A percentile compares a stretch with the other conserved stretches of the same genome.
Evolutionary conservation across 2,329 filamentous ascomycete genomes (phyloP).

Genomic region (Shiraia bambusicola): DNA sequence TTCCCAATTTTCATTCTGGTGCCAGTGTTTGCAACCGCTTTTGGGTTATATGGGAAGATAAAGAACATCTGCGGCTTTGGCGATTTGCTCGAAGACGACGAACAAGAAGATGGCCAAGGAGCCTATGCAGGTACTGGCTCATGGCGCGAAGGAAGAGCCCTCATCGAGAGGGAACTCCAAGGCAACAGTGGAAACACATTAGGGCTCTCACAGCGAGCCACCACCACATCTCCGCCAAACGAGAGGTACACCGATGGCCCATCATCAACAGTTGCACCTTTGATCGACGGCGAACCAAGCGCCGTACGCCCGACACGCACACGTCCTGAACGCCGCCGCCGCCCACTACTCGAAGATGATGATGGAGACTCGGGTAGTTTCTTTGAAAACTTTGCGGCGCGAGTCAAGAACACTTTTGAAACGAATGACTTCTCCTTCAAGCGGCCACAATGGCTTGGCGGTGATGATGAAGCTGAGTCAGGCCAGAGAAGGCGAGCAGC

Average conservation of each 20-base stretch:
- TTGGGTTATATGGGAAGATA: conserved; percentile 84
- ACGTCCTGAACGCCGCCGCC: conserved; percentile 21
- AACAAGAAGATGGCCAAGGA: conserved; percentile 64
- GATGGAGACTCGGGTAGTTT: conserved; percentile 75
- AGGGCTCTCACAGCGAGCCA: conserved; percentile 26
- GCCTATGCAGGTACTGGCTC: conserved; percentile 72
- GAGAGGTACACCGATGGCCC: conserved; percentile 30
- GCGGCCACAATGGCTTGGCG: conserved; percentile 78
- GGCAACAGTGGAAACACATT: conserved; percentile 44
- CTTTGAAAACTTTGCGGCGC: conserved; percentile 78
- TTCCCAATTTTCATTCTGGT: conserved; percentile 88
- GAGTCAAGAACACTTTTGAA: conserved; percentile 91
- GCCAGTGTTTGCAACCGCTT: conserved; percentile 80
- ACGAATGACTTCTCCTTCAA: conserved; percentile 57
- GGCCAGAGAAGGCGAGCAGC: conserved; percentile 7
- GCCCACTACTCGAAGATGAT: conserved; percentile 51
- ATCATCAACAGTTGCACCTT: neutral
- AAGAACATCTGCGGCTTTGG: conserved; percentile 78
- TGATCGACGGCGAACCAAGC: conserved; percentile 14
- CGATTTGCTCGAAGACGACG: conserved; percentile 75
- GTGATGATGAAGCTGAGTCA: conserved; percentile 44
- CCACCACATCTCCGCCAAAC: conserved; percentile 11
- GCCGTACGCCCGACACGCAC: conserved; percentile 3
- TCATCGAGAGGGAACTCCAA: conserved; percentile 79
- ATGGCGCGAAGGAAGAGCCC: conserved; percentile 87